Conservation (phyloP, 208 protist species). For the Leptomonas seymouri region DNA sequence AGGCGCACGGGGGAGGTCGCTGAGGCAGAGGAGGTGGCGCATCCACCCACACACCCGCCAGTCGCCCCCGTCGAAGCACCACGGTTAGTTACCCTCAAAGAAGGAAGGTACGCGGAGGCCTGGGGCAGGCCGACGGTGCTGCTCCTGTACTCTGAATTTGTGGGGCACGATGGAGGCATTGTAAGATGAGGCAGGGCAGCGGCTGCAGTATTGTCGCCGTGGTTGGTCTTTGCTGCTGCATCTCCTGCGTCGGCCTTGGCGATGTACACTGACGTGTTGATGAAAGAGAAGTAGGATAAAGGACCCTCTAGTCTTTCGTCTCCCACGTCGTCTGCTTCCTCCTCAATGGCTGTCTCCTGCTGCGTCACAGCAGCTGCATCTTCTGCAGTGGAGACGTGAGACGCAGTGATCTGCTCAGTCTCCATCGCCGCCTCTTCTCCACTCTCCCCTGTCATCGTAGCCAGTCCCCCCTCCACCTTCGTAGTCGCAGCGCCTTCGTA, state of each 20-base stretch:
- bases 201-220: neutral
- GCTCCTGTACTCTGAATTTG: neutral
- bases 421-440: neutral
- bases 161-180: neutral
- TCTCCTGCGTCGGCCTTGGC: slow-evolving; percentile 5
- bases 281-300: slow-evolving; percentile 16
- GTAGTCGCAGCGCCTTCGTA: neutral
- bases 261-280: slow-evolving; percentile 16
- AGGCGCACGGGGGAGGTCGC: neutral
- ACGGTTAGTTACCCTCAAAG: neutral
- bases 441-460: neutral
- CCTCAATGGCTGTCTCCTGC: neutral
- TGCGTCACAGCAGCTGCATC: neutral
- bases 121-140: neutral
- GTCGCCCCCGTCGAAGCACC: neutral
- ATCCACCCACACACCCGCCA: neutral
- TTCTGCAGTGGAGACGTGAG: neutral
- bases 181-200: neutral
- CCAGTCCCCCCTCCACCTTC: neutral
- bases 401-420: neutral
- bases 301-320: neutral
- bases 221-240: neutral
- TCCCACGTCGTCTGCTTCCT: neutral
- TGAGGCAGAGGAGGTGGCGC: neutral
- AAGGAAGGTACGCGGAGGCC: slow-evolving; percentile 8